Evolutionary conservation across 768 basidiomycete genomes (phyloP).

Genomic region (Collybia mongolica): DNA sequence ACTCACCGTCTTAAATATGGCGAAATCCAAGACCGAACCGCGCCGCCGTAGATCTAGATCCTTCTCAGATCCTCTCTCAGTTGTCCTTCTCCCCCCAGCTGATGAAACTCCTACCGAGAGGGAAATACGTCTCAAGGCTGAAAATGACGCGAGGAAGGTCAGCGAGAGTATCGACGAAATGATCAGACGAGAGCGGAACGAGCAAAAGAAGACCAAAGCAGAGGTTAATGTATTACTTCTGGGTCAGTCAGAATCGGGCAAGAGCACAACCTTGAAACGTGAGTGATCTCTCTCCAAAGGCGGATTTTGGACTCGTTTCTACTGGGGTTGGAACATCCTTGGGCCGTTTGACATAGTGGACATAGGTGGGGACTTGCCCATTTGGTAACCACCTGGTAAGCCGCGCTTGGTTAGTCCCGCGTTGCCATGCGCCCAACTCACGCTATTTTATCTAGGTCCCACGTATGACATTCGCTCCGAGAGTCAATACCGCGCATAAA

Average conservation of each 20-base stretch:
- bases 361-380: background rate
- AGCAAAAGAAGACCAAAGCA: constrained; percentile 55
- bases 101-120: constrained; percentile 71
- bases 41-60: constrained; percentile 37
- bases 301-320: constrained; percentile 4
- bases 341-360: background rate
- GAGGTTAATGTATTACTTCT: constrained; percentile 78
- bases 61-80: constrained; percentile 70
- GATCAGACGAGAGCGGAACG: constrained; percentile 63
- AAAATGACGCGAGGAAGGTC: constrained; percentile 69
- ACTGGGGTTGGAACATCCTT: constrained; percentile 4
- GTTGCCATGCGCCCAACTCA: constrained; percentile 11
- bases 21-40: constrained; percentile 32
- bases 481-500: background rate
- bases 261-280: constrained; percentile 89
- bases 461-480: constrained; percentile 6
- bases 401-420: constrained; percentile 6
- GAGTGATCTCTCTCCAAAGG: constrained; percentile 35
- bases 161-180: constrained; percentile 81
- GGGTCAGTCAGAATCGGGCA: constrained; percentile 88
- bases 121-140: constrained; percentile 61
- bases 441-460: constrained; percentile 9
- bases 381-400: constrained; percentile 11
- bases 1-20: constrained; percentile 32
- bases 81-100: constrained; percentile 64